Conservation (phyloP, 1,284 basidiomycete genomes). For the Kalmanozyma brasiliensis region DNA sequence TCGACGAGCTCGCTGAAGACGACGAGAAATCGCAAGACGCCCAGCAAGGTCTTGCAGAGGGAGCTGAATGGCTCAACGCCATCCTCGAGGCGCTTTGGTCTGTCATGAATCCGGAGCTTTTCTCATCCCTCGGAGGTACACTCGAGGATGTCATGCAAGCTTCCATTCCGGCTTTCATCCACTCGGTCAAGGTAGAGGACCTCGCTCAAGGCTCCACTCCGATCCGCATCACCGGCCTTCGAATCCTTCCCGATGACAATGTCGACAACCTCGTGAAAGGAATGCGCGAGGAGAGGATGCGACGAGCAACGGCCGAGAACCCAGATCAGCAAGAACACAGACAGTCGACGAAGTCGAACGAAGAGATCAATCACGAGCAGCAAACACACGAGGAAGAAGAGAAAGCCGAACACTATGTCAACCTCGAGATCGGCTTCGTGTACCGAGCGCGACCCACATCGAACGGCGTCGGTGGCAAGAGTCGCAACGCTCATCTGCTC, state of each 20-base stretch:
- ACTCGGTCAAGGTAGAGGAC: conserved; percentile 53
- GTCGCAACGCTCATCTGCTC: conserved; percentile 45
- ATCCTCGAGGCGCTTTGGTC: conserved; percentile 46
- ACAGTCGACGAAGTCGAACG: too few relatives aligned
- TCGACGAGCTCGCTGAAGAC: conserved; percentile 15
- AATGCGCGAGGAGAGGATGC: conserved; percentile 7
- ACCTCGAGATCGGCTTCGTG: conserved; percentile 47
- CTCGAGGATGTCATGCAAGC: conserved; percentile 59
- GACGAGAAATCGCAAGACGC: conserved; percentile 4
- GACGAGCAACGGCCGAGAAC: background rate
- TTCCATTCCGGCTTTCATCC: conserved; percentile 47
- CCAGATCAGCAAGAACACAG: background rate
- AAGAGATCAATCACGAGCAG: background rate
- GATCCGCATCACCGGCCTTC: conserved; percentile 44
- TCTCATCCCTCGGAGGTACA: conserved; percentile 37
- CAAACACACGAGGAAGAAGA: conserved; percentile 15
- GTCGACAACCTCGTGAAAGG: conserved; percentile 4
- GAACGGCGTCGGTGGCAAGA: conserved; percentile 25
- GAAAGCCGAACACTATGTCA: conserved; percentile 40
- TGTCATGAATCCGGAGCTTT: conserved; percentile 50
- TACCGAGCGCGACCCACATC: conserved; percentile 44
- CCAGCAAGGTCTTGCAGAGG: conserved; percentile 27
- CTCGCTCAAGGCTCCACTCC: conserved; percentile 50
- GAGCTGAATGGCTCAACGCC: conserved; percentile 56
- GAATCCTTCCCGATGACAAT: conserved; percentile 31